These are phyloP conservation scores for Solanum ossicruentum DNA, from an alignment of 257 asterid genomes.

Conservation along the genomic window DNA sequence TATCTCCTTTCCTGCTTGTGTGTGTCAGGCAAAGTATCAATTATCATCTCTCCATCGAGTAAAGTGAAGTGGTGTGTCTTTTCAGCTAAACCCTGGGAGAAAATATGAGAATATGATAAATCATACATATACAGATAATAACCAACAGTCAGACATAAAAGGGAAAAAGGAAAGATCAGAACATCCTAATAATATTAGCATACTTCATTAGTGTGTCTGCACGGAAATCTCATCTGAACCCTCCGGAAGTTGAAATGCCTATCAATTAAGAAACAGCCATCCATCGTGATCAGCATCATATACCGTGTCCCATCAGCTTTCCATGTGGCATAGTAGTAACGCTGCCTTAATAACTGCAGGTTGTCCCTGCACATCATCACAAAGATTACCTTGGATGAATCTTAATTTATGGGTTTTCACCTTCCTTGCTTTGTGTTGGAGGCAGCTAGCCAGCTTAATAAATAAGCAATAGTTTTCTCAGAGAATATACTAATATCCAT, in stretches of 20 bases:
- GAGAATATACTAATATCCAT: background rate
- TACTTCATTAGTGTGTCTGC: conserved; percentile 66
- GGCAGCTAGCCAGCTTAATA: background rate
- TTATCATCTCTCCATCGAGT: conserved; percentile 98
- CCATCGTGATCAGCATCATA: conserved; percentile 95
- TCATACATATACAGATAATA: background rate
- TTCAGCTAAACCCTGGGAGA: conserved; percentile 49
- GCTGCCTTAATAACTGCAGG: conserved; percentile 79
- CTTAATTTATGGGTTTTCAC: background rate
- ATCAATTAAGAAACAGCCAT: conserved; percentile 91
- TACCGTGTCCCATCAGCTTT: conserved; percentile 99
- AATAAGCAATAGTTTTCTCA: background rate
- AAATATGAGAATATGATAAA: conserved; percentile 3
- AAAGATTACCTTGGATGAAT: background rate
- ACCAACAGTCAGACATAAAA: conserved; percentile 1
- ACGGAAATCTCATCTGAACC: conserved; percentile 97
- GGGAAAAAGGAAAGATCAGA: background rate
- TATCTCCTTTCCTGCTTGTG: conserved; percentile 83
- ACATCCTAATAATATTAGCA: background rate
- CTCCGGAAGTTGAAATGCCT: conserved; percentile 84
- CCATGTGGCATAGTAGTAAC: conserved; percentile 97
- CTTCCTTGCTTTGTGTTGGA: background rate
- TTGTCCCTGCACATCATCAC: conserved; percentile 54
- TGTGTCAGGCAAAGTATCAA: conserved; percentile 81
- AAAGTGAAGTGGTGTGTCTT: conserved; percentile 80